Evolutionary conservation across 345 rosid species (phyloP), one percentile per base, ranked within the genome.

Genomic region (Draba incana): DNA sequence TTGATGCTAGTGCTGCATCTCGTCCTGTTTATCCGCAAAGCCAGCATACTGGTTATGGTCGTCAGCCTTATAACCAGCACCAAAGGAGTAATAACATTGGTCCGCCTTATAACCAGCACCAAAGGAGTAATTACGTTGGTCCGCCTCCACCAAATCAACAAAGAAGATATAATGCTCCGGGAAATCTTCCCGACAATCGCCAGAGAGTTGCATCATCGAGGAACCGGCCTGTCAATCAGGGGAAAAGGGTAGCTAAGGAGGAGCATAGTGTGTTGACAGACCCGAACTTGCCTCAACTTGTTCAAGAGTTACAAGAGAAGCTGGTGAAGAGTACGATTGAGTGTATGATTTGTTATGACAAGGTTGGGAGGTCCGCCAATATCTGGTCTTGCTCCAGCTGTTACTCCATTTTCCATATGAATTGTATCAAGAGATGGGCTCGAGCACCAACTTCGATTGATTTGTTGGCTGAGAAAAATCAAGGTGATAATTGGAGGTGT

Each of bases 321-420:
- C 86, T 94, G 47, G 70, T 64, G 16, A 91, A 85, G 80, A 83
- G 90, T 48, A 51, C 78, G 3, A 80, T 89, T 13, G 99, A 94
- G 83, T 94, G 99, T 75, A 94, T 94, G 99, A 94, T 94, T 54
- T 91, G 99, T 70, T 94, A 85, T 30, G 99, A 94, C 47, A 88
- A 84, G 92, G 96, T 94, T 71, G 69, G 84, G 38, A 78, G 98
- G 66, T 77, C 92, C 54, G 92, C 92, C 1, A 62, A 92, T 10
- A 70, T 89, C 49, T 94, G 99, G 98, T 89, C 99, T 49, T 91
- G 99, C 76, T 85, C 96, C 0, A 94, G 96, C 81, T 94, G 97
- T 74, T 94, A 81, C 64, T 94, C 98, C 2, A 89, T 94, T 57
- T 94, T 94, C 62, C 99, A 94, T 76, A 75, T 94, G 81, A 86